These are phyloP conservation scores for Sclerotiophoma versabilis DNA, from an alignment of 2,329 filamentous ascomycete genomes.

Conservation along the genomic window DNA sequence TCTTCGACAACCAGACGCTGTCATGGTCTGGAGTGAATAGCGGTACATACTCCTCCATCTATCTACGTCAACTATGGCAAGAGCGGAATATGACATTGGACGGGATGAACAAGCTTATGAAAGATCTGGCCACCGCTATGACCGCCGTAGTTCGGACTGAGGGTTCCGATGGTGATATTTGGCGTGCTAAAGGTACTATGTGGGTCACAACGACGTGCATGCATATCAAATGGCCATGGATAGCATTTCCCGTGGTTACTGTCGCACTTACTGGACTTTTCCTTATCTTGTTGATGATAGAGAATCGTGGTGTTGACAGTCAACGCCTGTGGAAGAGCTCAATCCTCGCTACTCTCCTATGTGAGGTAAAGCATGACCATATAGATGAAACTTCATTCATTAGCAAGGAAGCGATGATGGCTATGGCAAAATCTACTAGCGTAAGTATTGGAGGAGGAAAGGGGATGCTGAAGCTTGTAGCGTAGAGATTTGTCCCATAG, in stretches of 20 bases:
- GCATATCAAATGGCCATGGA: neutral
- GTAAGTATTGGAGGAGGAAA: neutral
- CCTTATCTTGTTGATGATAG: neutral
- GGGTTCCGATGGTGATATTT: neutral
- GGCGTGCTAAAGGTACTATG: neutral
- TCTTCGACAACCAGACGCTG: neutral
- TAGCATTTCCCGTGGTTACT: neutral
- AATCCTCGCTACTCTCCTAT: neutral
- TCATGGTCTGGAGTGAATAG: neutral
- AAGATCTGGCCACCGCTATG: neutral
- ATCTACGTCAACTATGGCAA: neutral
- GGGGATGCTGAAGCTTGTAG: neutral
- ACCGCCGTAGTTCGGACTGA: neutral
- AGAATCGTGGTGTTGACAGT: neutral
- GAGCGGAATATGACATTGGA: neutral
- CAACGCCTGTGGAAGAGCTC: slow-evolving; percentile 5
- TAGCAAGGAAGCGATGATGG: neutral
- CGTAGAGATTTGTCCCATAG: no score
- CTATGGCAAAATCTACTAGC: neutral
- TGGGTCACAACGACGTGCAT: neutral
- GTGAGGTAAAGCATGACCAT: neutral
- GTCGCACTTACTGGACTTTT: neutral
- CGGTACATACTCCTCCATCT: neutral
- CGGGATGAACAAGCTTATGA: neutral
- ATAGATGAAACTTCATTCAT: neutral